Percentiles rank a stretch among this genome's conserved stretches.
Conservation (phyloP, 2,329 filamentous ascomycete species). For the Ascocoryne sarcoides region DNA sequence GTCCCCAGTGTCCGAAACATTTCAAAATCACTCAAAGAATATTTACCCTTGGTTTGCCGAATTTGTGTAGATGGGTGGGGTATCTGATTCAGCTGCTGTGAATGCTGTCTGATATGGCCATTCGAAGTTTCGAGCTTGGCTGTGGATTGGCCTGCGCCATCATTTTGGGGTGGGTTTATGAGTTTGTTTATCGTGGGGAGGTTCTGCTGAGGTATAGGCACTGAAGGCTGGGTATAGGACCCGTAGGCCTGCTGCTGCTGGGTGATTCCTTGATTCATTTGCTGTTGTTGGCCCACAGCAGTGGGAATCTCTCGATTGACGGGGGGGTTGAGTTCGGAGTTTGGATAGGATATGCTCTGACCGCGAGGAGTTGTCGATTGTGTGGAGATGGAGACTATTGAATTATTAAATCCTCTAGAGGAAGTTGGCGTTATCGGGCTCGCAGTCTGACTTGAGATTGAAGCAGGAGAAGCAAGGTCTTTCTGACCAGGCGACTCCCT, state of each 20-base stretch:
- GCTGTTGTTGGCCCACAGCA: conserved; percentile 24
- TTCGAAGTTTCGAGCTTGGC: conserved; percentile 11
- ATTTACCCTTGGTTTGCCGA: conserved; percentile 91
- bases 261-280: conserved; percentile 27
- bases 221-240: conserved; percentile 22
- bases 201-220: conserved; percentile 43
- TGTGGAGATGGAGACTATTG: conserved; percentile 33
- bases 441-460: conserved; percentile 55
- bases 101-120: conserved; percentile 4
- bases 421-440: conserved; percentile 54
- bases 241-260: conserved; percentile 28
- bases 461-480: conserved; percentile 57
- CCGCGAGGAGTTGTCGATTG: conserved; percentile 27
- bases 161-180: conserved; percentile 57
- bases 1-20: conserved; percentile 89
- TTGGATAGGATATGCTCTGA: conserved; percentile 21
- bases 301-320: conserved; percentile 20
- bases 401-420: conserved; percentile 38
- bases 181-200: conserved; percentile 76
- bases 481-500: conserved; percentile 70
- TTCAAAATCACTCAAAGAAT: conserved; percentile 82
- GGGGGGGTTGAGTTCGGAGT: conserved; percentile 10
- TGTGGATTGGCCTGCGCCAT: conserved; percentile 32
- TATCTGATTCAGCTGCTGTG: conserved; percentile 4
- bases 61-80: conserved; percentile 21